Conservation (phyloP, 1,139 yeast species). For the Debaryomycetaceae sp. region DNA sequence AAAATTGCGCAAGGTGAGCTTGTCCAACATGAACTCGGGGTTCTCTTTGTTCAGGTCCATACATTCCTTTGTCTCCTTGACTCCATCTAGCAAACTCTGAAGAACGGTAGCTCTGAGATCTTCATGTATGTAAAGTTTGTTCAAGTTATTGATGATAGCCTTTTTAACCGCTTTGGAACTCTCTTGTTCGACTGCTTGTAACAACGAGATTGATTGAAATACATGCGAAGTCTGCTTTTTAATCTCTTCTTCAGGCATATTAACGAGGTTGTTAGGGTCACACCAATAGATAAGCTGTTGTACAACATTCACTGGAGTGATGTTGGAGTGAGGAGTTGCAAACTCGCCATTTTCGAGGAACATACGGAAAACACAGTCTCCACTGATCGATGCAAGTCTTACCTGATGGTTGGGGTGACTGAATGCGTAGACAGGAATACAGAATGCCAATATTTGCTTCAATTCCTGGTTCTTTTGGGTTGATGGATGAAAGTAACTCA, state of each 20-base stretch:
- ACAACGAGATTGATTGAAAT: slow-evolving; percentile 54
- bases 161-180: slow-evolving; percentile 54
- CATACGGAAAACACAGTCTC: slow-evolving; percentile 64
- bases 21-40: slow-evolving; percentile 39
- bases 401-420: slow-evolving; percentile 75
- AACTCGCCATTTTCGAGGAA: slow-evolving; percentile 33
- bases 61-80: slow-evolving; percentile 30
- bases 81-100: slow-evolving; percentile 29
- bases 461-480: slow-evolving; percentile 63
- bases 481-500: slow-evolving; percentile 72
- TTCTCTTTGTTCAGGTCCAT: slow-evolving; percentile 23
- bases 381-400: slow-evolving; percentile 59
- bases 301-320: slow-evolving; percentile 57
- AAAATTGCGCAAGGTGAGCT: slow-evolving; percentile 42
- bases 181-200: slow-evolving; percentile 51
- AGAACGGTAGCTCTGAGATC: slow-evolving; percentile 28
- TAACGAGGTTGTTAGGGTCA: slow-evolving; percentile 70
- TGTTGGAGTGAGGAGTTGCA: slow-evolving; percentile 22
- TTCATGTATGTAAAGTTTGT: slow-evolving; percentile 41
- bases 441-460: slow-evolving; percentile 80
- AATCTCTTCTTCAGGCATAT: slow-evolving; percentile 39
- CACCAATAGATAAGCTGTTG: slow-evolving; percentile 86
- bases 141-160: slow-evolving; percentile 51
- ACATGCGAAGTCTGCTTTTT: slow-evolving; percentile 51
- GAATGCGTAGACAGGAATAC: slow-evolving; percentile 86